Conservation (phyloP, 306 rosid genomes). For the Sechiopsis laciniata region DNA sequence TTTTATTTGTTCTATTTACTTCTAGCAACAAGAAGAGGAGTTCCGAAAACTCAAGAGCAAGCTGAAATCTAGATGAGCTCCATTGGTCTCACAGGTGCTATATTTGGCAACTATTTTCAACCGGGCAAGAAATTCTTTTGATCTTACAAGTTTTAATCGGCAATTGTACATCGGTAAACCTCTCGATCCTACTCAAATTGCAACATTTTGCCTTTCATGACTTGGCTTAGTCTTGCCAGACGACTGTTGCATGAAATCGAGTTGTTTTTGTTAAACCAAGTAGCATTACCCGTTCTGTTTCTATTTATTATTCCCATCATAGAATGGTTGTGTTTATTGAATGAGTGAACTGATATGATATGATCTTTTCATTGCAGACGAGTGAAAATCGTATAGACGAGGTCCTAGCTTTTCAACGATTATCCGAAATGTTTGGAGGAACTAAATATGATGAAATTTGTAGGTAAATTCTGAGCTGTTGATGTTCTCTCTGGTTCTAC, state of each 20-base stretch:
- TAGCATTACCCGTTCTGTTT: not conserved
- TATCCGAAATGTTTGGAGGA: not conserved
- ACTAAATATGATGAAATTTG: not conserved
- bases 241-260: not conserved
- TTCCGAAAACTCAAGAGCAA: conserved; percentile 45
- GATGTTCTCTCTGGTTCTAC: not conserved
- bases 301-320: not conserved
- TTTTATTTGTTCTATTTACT: conserved; percentile 9
- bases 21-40: conserved; percentile 63
- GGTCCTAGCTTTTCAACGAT: conserved; percentile 10
- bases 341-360: not conserved
- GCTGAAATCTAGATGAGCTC: conserved; percentile 42
- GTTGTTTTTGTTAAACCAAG: not conserved
- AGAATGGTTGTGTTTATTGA: not conserved
- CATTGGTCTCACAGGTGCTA: conserved; percentile 19
- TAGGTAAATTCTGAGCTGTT: not conserved
- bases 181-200: not conserved
- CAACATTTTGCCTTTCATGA: not conserved
- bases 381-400: not conserved
- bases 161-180: conserved; percentile 14
- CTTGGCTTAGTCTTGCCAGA: not conserved
- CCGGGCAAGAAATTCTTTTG: not conserved
- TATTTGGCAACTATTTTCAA: conserved; percentile 31
- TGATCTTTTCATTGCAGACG: conserved; percentile 6
- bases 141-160: conserved; percentile 10